These are phyloP conservation scores for Phaeosphaeriaceae sp. DNA, from an alignment of 2,329 filamentous ascomycete species.

Conservation along the genomic window DNA sequence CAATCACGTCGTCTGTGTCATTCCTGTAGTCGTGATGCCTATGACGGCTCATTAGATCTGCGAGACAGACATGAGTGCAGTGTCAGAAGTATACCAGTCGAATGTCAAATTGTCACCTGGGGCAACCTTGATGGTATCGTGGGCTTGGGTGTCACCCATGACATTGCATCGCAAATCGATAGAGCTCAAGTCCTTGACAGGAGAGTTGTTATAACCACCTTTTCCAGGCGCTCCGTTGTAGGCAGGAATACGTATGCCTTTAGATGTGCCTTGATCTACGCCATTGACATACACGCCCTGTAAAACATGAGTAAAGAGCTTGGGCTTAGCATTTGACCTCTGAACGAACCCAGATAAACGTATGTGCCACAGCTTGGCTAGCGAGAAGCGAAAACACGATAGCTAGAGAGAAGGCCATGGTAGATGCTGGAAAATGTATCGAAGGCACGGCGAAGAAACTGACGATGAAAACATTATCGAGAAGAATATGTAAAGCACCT, in stretches of 20 bases:
- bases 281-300: slow-evolving; percentile 42
- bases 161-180: slow-evolving; percentile 52
- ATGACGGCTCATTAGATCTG: neutral
- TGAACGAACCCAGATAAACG: slow-evolving; percentile 34
- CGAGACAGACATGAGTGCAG: neutral
- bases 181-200: slow-evolving; percentile 48
- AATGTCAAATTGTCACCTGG: slow-evolving; percentile 50
- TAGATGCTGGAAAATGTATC: neutral
- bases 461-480: neutral
- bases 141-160: slow-evolving; percentile 45
- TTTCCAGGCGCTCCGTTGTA: slow-evolving; percentile 45
- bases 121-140: slow-evolving; percentile 43
- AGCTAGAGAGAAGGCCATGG: slow-evolving; percentile 17
- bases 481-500: neutral
- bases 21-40: slow-evolving; percentile 48
- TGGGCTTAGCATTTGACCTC: neutral
- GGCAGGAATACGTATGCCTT: slow-evolving; percentile 36
- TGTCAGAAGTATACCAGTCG: slow-evolving; percentile 35
- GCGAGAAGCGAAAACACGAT: slow-evolving; percentile 26
- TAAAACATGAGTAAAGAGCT: neutral
- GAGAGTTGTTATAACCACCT: slow-evolving; percentile 49
- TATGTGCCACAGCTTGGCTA: slow-evolving; percentile 30
- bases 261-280: slow-evolving; percentile 37
- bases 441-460: neutral
- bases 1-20: slow-evolving; percentile 43